phyloP scores from a whole-genome alignment of 805 yeast species.

The Priceomyces haplophilus region DNA sequence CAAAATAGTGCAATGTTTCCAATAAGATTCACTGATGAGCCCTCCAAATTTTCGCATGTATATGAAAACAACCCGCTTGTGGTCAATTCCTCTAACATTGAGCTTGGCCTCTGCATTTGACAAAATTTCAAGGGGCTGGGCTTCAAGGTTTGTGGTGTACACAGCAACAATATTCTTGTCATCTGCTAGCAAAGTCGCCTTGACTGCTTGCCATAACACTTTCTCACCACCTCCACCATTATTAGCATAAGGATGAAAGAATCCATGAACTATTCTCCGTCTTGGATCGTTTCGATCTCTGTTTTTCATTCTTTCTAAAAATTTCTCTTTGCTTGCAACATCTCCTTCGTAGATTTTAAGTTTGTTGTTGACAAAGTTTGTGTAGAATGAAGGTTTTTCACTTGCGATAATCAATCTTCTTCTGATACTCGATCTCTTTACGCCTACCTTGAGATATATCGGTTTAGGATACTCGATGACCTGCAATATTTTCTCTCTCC shows the following conservation, averaged over 20 bases:
- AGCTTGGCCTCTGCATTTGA: slow-evolving; percentile 55
- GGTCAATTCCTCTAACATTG: slow-evolving; percentile 44
- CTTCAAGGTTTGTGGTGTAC: slow-evolving; percentile 66
- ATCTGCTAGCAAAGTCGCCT: slow-evolving; percentile 55
- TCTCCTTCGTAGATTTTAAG: slow-evolving; percentile 32
- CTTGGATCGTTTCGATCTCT: slow-evolving; percentile 34
- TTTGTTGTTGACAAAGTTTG: slow-evolving; percentile 36
- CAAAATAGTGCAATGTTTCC: slow-evolving; percentile 76
- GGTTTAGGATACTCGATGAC: slow-evolving; percentile 34
- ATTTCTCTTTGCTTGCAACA: slow-evolving; percentile 17
- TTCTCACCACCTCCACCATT: slow-evolving; percentile 99
- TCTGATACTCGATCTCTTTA: slow-evolving; percentile 37
- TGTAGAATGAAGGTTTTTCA: slow-evolving; percentile 34
- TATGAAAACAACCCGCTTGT: slow-evolving; percentile 56
- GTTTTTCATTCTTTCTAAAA: slow-evolving; percentile 25
- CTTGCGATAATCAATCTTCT: slow-evolving; percentile 38
- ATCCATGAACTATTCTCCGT: slow-evolving; percentile 62
- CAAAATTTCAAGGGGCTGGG: slow-evolving; percentile 48
- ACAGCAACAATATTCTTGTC: slow-evolving; percentile 56
- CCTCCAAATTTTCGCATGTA: slow-evolving; percentile 51
- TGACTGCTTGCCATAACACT: slow-evolving; percentile 92
- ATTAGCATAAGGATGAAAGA: slow-evolving; percentile 92
- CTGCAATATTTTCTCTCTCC: slow-evolving; percentile 32
- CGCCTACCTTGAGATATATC: slow-evolving; percentile 34
- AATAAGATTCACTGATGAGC: slow-evolving; percentile 65